Evolutionary conservation across 140 eudicot genomes (phyloP).

Genomic region (Ambrosia hybrid): DNA sequence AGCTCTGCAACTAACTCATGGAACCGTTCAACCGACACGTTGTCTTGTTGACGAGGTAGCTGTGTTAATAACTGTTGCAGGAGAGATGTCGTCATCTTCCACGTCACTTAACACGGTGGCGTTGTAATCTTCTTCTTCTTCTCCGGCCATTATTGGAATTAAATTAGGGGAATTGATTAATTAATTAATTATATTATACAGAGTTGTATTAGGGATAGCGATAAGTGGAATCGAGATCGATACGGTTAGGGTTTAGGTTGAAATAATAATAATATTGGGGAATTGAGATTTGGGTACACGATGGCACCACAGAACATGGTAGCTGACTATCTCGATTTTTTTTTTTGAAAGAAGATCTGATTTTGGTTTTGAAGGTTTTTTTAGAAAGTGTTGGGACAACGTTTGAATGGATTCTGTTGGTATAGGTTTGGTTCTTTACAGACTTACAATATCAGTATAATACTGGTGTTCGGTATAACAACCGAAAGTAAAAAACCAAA

Average conservation of each 20-base stretch:
- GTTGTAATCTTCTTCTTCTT: slow-evolving; percentile 51
- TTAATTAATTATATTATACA: too few relatives aligned
- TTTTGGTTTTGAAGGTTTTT: too few relatives aligned
- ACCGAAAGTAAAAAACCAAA: too few relatives aligned
- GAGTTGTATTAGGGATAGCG: neutral
- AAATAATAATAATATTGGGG: slow-evolving; percentile 3
- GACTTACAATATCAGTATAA: too few relatives aligned
- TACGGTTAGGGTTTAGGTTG: slow-evolving; percentile 29
- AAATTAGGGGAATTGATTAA: neutral
- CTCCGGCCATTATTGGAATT: slow-evolving; percentile 46
- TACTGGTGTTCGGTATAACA: too few relatives aligned
- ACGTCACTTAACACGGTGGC: slow-evolving; percentile 61
- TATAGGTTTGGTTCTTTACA: too few relatives aligned
- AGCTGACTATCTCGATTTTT: neutral
- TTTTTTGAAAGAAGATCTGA: neutral
- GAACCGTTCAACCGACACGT: slow-evolving; percentile 59
- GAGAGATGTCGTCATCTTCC: slow-evolving; percentile 78
- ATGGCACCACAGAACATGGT: slow-evolving; percentile 5
- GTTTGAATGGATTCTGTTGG: too few relatives aligned
- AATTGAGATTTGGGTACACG: slow-evolving; percentile 8
- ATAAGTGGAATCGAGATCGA: slow-evolving; percentile 11
- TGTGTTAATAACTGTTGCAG: slow-evolving; percentile 40
- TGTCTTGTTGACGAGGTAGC: slow-evolving; percentile 32
- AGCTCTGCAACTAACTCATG: slow-evolving; percentile 65
- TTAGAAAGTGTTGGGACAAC: too few relatives aligned